Conservation (phyloP, 2,329 filamentous ascomycete species). For the Akanthomyces dipterigenus region DNA sequence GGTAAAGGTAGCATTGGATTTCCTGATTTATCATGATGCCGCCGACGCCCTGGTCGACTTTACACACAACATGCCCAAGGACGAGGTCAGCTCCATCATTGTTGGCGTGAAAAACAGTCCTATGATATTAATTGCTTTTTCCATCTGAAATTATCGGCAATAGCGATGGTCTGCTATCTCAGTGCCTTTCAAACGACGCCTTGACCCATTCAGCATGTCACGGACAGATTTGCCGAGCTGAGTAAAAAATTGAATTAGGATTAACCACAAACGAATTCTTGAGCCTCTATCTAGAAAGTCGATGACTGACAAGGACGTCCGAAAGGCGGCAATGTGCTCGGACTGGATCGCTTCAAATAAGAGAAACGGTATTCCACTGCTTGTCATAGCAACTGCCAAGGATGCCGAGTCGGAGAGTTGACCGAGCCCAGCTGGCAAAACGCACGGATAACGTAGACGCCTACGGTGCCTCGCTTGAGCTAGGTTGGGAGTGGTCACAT, state of each 20-base stretch:
- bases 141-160: constrained; percentile 18
- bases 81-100: constrained; percentile 27
- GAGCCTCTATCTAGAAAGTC: constrained; percentile 26
- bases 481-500: constrained; percentile 16
- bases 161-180: constrained; percentile 32
- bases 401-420: constrained; percentile 26
- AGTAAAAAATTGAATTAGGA: constrained; percentile 16
- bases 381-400: constrained; percentile 23
- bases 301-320: constrained; percentile 23
- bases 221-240: constrained; percentile 24
- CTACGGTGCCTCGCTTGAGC: constrained; percentile 19
- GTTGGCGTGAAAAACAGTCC: constrained; percentile 20
- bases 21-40: constrained; percentile 9
- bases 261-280: constrained; percentile 20
- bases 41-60: constrained; percentile 28
- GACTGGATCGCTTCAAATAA: constrained; percentile 23
- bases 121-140: background rate
- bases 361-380: constrained; percentile 26
- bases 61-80: constrained; percentile 23
- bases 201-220: constrained; percentile 26
- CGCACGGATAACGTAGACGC: constrained; percentile 26
- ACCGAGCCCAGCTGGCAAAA: constrained; percentile 28
- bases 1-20: constrained; percentile 13
- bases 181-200: constrained; percentile 28
- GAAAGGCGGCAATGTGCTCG: constrained; percentile 29